Evolutionary conservation across 768 basidiomycete genomes (phyloP).

Genomic region (Russula sp.): DNA sequence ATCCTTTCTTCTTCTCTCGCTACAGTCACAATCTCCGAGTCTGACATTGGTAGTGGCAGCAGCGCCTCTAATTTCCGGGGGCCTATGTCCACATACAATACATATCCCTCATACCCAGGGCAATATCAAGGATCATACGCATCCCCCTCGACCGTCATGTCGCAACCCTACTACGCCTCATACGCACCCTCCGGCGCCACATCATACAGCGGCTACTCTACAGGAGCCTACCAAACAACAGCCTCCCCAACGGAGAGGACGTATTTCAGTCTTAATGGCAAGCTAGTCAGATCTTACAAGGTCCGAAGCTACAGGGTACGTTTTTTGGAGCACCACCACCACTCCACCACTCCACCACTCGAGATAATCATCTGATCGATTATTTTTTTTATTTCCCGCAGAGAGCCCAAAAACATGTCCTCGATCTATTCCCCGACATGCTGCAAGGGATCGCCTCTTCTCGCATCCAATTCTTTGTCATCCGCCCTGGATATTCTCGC

Average conservation of each 20-base stretch:
- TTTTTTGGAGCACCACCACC: no score
- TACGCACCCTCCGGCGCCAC: neutral
- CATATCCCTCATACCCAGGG: slow-evolving; percentile 3
- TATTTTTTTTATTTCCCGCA: neutral
- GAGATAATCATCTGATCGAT: neutral
- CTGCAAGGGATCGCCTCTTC: slow-evolving; percentile 20
- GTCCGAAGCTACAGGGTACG: slow-evolving; percentile 18
- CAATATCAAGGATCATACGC: neutral
- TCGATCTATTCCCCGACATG: slow-evolving; percentile 14
- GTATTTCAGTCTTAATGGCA: slow-evolving; percentile 19
- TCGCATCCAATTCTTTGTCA: slow-evolving; percentile 26
- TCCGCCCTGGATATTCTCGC: slow-evolving; percentile 10
- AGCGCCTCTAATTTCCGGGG: neutral
- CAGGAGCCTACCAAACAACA: neutral
- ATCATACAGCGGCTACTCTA: neutral
- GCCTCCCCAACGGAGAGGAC: neutral
- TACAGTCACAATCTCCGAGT: neutral
- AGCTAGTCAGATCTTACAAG: slow-evolving; percentile 18
- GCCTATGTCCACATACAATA: slow-evolving; percentile 10
- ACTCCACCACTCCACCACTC: neutral
- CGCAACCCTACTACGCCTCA: slow-evolving; percentile 2
- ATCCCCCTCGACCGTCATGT: neutral
- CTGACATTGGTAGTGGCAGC: neutral
- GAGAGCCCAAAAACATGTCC: slow-evolving; percentile 19
- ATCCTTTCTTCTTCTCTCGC: neutral